phyloP scores from a whole-genome alignment of 768 basidiomycete species.

The Hortiboletus campestris region DNA sequence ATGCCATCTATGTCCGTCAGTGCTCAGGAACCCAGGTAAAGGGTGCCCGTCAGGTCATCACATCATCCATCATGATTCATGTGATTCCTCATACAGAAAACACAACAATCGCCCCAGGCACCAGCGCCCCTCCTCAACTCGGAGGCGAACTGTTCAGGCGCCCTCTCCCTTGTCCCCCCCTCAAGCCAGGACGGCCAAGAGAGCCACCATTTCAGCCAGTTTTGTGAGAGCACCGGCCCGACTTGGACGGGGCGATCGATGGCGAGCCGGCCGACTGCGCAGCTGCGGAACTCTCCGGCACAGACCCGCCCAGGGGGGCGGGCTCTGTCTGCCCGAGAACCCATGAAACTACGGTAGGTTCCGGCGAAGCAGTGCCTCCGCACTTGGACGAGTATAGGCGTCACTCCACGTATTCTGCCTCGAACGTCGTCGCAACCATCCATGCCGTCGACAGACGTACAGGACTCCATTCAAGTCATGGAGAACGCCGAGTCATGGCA shows the following conservation, averaged over 20 bases:
- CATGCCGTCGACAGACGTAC: conserved; percentile 3
- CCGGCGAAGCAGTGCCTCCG: conserved; percentile 3
- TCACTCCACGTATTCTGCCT: not conserved
- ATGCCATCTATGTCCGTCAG: conserved; percentile 17
- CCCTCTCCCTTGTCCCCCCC: not conserved
- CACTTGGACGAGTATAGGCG: conserved; percentile 11
- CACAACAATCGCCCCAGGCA: not conserved
- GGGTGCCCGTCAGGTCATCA: not conserved
- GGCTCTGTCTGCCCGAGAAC: not conserved
- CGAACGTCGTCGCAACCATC: not conserved
- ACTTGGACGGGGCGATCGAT: not conserved
- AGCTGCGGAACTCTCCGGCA: not conserved
- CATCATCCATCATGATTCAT: conserved; percentile 10
- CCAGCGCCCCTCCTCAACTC: not conserved
- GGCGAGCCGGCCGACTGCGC: not conserved
- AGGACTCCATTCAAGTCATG: conserved; percentile 11
- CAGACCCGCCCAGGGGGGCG: conserved; percentile 1
- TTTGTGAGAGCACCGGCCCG: not conserved
- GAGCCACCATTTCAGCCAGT: not conserved
- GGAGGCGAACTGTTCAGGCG: conserved; percentile 3
- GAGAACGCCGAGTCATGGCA: not conserved
- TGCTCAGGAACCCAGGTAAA: conserved; percentile 12
- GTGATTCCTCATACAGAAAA: not conserved
- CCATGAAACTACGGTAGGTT: not conserved
- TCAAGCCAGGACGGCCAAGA: conserved; percentile 1